Conservation (phyloP, 2,329 filamentous ascomycete genomes). For the Dactylellina cionopaga region DNA sequence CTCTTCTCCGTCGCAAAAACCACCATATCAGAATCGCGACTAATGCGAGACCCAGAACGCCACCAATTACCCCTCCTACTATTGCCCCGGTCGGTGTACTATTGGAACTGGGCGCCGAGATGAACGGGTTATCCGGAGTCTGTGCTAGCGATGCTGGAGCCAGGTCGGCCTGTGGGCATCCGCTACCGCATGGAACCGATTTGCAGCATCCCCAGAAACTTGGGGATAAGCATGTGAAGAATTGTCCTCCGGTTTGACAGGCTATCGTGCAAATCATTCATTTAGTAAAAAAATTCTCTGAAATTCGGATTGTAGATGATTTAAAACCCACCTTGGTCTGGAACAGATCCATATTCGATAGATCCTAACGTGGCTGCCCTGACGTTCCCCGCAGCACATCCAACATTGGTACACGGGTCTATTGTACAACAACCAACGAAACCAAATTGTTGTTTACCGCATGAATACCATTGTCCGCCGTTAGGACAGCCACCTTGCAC, state of each 20-base stretch:
- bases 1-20: constrained; percentile 12
- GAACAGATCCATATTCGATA: constrained; percentile 15
- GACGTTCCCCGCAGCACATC: constrained; percentile 39
- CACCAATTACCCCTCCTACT: constrained; percentile 41
- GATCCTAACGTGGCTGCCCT: constrained; percentile 31
- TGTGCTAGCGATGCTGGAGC: constrained; percentile 13
- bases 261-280: constrained; percentile 19
- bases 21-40: constrained; percentile 36
- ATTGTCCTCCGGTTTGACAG: constrained; percentile 32
- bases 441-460: constrained; percentile 13
- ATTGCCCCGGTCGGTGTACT: constrained; percentile 31
- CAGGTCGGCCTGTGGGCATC: constrained; percentile 19
- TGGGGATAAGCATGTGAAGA: constrained; percentile 35
- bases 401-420: constrained; percentile 36
- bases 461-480: constrained; percentile 46
- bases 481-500: constrained; percentile 26
- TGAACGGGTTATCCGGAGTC: constrained; percentile 27
- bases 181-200: constrained; percentile 23
- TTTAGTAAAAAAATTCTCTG: neutral
- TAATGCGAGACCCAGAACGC: constrained; percentile 24
- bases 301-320: neutral
- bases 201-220: constrained; percentile 50
- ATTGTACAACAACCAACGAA: constrained; percentile 50
- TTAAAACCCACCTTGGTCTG: constrained; percentile 36
- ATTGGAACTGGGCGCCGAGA: neutral